A percentile compares a stretch with the other conserved stretches of the same genome.
Evolutionary conservation across 768 basidiomycete species (phyloP).

Genomic region (Tremella mesenterica): DNA sequence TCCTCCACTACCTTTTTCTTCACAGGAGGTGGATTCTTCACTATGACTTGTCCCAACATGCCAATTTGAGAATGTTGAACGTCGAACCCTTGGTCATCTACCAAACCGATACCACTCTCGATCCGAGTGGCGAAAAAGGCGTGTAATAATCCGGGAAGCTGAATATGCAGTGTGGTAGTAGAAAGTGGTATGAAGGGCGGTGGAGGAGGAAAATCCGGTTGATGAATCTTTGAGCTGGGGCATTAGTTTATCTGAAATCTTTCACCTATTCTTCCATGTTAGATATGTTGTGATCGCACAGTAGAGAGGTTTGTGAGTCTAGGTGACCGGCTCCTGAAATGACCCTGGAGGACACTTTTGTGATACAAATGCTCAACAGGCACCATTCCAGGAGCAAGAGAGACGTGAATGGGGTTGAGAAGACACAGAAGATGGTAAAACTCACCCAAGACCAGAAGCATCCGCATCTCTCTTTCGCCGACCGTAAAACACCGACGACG

Average conservation of each 20-base stretch:
- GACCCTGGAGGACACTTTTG: neutral
- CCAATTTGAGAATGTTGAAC: slow-evolving; percentile 27
- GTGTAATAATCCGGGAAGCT: slow-evolving; percentile 71
- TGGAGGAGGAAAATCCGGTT: slow-evolving; percentile 70
- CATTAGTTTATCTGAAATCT: no score
- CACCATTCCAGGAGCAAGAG: neutral
- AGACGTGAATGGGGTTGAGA: no score
- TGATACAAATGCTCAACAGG: no score
- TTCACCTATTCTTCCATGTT: no score
- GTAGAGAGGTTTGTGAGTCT: no score
- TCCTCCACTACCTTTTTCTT: slow-evolving; percentile 11
- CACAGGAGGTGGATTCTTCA: slow-evolving; percentile 10
- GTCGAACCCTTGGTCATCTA: slow-evolving; percentile 34
- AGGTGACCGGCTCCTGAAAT: neutral
- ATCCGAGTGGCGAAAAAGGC: slow-evolving; percentile 52
- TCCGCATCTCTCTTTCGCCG: slow-evolving; percentile 17
- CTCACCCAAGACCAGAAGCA: slow-evolving; percentile 15
- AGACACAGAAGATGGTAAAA: neutral
- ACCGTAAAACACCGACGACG: slow-evolving; percentile 53
- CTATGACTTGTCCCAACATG: slow-evolving; percentile 33
- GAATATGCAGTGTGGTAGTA: slow-evolving; percentile 57
- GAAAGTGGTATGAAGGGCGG: slow-evolving; percentile 69
- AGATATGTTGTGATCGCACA: no score
- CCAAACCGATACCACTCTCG: slow-evolving; percentile 21
- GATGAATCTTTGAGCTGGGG: slow-evolving; percentile 36